Base-by-base conservation (phyloP, 768 basidiomycete genomes). In the Mycena epipterygia region DNA sequence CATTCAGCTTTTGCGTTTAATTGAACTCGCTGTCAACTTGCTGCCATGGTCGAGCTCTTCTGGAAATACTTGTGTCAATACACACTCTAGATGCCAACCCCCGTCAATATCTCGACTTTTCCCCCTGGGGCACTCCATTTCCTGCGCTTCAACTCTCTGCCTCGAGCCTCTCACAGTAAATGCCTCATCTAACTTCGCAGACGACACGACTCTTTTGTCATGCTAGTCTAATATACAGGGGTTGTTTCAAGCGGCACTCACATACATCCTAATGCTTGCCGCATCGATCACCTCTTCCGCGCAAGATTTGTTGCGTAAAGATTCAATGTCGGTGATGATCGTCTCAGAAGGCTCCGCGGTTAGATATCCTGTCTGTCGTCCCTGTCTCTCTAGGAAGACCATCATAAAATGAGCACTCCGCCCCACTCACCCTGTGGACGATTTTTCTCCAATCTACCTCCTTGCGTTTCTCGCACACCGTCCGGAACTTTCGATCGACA, bases 161-260 rank as follows among this genome's bases (percentile, higher is more conserved):
- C 16, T 16, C 37, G 37, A 39, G 37, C 37, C 37, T 39, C 37
- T 39, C 37, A 39, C 37, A 39, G 16, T 39, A 9, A 39, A 39
- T 39, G 9, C 37, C 37, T n/a, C n/a, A n/a, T n/a, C n/a, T n/a
- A n/a, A n/a, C n/a, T n/a, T n/a, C n/a, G n/a, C n/a, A n/a, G n/a
- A n/a, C n/a, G n/a, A n/a, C n/a, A n/a, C n/a, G n/a, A n/a, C n/a
- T n/a, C n/a, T n/a, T n/a, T n/a, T n/a, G n/a, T n/a, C n/a, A n/a
- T n/a, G n/a, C n/a, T n/a, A n/a, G 23, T 33, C 53, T 56, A 27
- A 23, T 37, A 23, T 33, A 62, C 52, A 53, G 57, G 57, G 61
- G 62, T n/a, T 65, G 71, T 72, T 67, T 72, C 62, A 72, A 55
- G 64, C 69, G 64, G 64, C 64, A 51, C 60, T n/a, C n/a, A n/a